These are phyloP conservation scores for Fomitopsis palustris DNA, from an alignment of 1,284 basidiomycete genomes.

Conservation along the genomic window DNA sequence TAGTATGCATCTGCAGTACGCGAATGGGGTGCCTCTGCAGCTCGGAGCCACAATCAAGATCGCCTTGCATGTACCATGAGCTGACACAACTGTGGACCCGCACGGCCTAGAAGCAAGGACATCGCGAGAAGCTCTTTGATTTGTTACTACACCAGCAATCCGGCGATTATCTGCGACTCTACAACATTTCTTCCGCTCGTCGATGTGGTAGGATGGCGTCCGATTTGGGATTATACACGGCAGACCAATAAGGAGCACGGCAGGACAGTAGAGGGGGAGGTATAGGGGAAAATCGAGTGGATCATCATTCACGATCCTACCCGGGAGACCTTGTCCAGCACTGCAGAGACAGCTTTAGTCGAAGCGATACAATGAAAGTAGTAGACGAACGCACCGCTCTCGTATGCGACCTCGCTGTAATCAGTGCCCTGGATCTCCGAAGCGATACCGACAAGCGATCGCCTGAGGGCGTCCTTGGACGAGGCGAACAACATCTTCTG, in stretches of 20 bases:
- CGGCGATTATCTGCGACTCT: conserved; percentile 16
- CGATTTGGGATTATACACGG: conserved; percentile 10
- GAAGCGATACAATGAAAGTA: neutral
- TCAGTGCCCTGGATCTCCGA: conserved; percentile 91
- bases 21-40: too few relatives aligned
- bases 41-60: too few relatives aligned
- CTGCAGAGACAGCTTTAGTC: conserved; percentile 11
- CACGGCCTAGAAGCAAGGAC: neutral
- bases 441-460: conserved; percentile 67
- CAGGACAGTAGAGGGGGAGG: neutral
- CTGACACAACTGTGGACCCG: neutral
- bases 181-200: conserved; percentile 20
- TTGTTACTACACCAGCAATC: conserved; percentile 9
- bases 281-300: neutral
- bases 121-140: conserved; percentile 1
- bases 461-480: conserved; percentile 85
- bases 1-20: too few relatives aligned
- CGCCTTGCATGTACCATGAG: neutral
- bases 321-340: conserved; percentile 28
- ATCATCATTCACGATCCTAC: conserved; percentile 14
- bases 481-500: conserved; percentile 95
- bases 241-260: conserved; percentile 9
- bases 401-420: conserved; percentile 70
- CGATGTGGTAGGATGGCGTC: conserved; percentile 7
- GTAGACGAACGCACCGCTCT: conserved; percentile 60